Conservation (phyloP, 345 rosid genomes). For the Excoecaria cochinchinensis region DNA sequence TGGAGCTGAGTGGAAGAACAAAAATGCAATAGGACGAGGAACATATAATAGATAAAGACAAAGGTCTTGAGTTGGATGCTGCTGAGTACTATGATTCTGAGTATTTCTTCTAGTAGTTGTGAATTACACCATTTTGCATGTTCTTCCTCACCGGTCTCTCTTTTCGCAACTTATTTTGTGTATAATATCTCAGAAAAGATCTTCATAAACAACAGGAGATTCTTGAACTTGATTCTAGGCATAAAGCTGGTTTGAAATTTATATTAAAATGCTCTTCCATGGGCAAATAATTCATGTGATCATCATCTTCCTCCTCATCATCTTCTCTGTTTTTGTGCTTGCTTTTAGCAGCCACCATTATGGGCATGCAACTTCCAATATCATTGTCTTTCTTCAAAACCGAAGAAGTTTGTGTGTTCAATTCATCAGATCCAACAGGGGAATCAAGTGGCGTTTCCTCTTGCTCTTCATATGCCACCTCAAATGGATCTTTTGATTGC, state of each 20-base stretch:
- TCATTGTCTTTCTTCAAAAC: constrained; percentile 19
- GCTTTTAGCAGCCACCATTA: constrained; percentile 11
- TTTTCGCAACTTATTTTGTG: too few relatives aligned
- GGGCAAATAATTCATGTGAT: too few relatives aligned
- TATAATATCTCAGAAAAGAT: too few relatives aligned
- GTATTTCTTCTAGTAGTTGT: too few relatives aligned
- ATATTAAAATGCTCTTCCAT: too few relatives aligned
- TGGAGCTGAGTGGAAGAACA: constrained; percentile 60
- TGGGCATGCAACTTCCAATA: constrained; percentile 9
- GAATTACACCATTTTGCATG: too few relatives aligned
- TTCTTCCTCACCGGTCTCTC: too few relatives aligned
- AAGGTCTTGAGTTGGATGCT: not conserved
- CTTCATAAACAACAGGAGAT: too few relatives aligned
- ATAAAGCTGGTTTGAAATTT: too few relatives aligned
- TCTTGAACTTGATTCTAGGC: too few relatives aligned
- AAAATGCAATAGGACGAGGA: constrained; percentile 58
- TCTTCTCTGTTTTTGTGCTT: constrained; percentile 54
- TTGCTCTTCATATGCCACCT: constrained; percentile 80
- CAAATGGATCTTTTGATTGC: constrained; percentile 87
- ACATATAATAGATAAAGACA: not conserved
- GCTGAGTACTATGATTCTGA: not conserved
- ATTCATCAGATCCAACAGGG: constrained; percentile 45
- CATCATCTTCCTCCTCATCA: constrained; percentile 37
- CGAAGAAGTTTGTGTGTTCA: constrained; percentile 25
- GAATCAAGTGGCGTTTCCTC: constrained; percentile 70